Conservation (phyloP, 345 rosid species). For the Erucastrum elatum region DNA sequence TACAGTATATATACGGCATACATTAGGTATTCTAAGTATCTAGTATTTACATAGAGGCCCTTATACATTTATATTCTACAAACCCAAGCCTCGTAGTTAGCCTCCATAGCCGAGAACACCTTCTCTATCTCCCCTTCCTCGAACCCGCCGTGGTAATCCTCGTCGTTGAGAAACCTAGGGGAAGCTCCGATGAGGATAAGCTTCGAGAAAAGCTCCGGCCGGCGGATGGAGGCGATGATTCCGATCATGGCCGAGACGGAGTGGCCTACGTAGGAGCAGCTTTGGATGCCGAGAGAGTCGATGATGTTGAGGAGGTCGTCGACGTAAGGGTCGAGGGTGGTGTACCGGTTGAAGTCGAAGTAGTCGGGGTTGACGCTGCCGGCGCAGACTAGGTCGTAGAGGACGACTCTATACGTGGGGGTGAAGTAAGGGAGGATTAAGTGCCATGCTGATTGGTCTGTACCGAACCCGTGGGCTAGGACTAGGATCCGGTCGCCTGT, state of each 20-base stretch:
- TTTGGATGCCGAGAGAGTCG: slow-evolving; percentile 58
- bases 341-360: slow-evolving; percentile 63
- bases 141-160: slow-evolving; percentile 75
- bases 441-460: slow-evolving; percentile 90
- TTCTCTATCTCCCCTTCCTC: slow-evolving; percentile 62
- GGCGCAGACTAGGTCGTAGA: slow-evolving; percentile 84
- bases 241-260: slow-evolving; percentile 93
- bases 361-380: slow-evolving; percentile 78
- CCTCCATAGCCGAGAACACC: slow-evolving; percentile 72
- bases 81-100: slow-evolving; percentile 85
- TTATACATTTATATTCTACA: too few relatives aligned
- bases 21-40: too few relatives aligned
- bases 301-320: slow-evolving; percentile 80
- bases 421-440: slow-evolving; percentile 67
- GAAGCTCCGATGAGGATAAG: slow-evolving; percentile 79
- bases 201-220: slow-evolving; percentile 79
- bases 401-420: slow-evolving; percentile 51
- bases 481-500: slow-evolving; percentile 67
- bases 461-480: slow-evolving; percentile 80
- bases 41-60: too few relatives aligned
- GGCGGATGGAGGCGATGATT: slow-evolving; percentile 74
- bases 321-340: slow-evolving; percentile 72
- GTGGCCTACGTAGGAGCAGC: slow-evolving; percentile 77
- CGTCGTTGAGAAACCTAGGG: slow-evolving; percentile 69
- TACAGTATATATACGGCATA: too few relatives aligned